Conservation (phyloP, 2,329 filamentous ascomycete genomes). For the Calonectria naviculata region DNA sequence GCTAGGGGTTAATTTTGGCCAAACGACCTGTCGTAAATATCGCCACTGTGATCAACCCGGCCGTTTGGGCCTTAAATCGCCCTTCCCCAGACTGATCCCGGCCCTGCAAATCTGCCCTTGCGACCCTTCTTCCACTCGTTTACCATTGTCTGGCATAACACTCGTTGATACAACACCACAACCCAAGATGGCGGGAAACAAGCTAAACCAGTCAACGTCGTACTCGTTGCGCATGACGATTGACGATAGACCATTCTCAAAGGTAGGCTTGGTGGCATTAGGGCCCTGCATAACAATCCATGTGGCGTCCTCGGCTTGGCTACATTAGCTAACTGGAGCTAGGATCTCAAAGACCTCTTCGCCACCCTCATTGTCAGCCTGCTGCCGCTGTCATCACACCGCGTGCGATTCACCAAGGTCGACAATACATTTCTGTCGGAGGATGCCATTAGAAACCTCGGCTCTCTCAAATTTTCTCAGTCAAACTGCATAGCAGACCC, state of each 20-base stretch:
- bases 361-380: constrained; percentile 94
- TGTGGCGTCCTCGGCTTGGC: not conserved
- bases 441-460: constrained; percentile 97
- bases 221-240: constrained; percentile 96
- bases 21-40: not conserved
- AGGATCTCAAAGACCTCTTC: constrained; percentile 98
- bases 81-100: not conserved
- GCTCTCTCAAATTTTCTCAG: constrained; percentile 96
- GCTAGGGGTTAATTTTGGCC: not conserved
- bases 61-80: not conserved
- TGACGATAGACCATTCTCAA: constrained; percentile 94
- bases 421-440: constrained; percentile 96
- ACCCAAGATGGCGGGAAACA: constrained; percentile 1
- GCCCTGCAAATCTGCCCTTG: not conserved
- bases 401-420: constrained; percentile 88
- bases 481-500: constrained; percentile 99
- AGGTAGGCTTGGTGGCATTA: constrained; percentile 67
- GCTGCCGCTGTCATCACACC: constrained; percentile 83
- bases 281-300: not conserved
- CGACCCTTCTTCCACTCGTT: not conserved
- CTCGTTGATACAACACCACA: not conserved
- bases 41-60: not conserved
- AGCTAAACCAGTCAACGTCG: constrained; percentile 82
- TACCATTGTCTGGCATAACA: not conserved
- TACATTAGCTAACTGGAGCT: constrained; percentile 17